phyloP scores from a whole-genome alignment of 352 stramenopile species.

The Phytopythium cucurbitacearum region DNA sequence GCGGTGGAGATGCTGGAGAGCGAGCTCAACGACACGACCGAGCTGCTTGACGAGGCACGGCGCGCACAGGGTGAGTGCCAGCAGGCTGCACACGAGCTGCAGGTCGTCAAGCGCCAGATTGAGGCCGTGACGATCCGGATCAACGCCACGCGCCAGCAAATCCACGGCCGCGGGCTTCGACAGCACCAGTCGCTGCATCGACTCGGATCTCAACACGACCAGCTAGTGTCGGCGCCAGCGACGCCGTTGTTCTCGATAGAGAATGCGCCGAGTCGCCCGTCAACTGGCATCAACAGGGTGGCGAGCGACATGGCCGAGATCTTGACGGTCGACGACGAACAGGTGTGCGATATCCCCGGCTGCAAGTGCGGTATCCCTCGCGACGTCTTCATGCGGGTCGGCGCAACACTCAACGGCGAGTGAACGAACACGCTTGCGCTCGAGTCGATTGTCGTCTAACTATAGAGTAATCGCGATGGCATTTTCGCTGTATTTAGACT shows the following conservation, averaged over 20 bases:
- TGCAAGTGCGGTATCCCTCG: slow-evolving; percentile 54
- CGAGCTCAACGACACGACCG: slow-evolving; percentile 25
- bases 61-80: slow-evolving; percentile 32
- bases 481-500: too few species aligned
- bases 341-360: slow-evolving; percentile 46
- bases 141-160: slow-evolving; percentile 14
- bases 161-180: too few species aligned
- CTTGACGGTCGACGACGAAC: slow-evolving; percentile 7
- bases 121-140: slow-evolving; percentile 46
- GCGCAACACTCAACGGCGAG: slow-evolving; percentile 44
- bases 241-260: too few species aligned
- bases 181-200: too few species aligned
- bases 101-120: slow-evolving; percentile 45
- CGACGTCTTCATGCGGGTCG: slow-evolving; percentile 53
- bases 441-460: too few species aligned
- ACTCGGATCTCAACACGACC: too few species aligned
- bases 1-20: slow-evolving; percentile 28
- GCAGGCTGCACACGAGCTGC: slow-evolving; percentile 20
- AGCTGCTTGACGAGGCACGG: slow-evolving; percentile 27
- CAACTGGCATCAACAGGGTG: neutral
- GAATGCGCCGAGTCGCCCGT: neutral
- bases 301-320: neutral
- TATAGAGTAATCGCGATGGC: too few species aligned
- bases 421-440: slow-evolving; percentile 4
- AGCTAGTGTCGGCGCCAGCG: too few species aligned